Evolutionary conservation across 2,329 filamentous ascomycete species (phyloP).

Genomic region (Ascomycota sp.): DNA sequence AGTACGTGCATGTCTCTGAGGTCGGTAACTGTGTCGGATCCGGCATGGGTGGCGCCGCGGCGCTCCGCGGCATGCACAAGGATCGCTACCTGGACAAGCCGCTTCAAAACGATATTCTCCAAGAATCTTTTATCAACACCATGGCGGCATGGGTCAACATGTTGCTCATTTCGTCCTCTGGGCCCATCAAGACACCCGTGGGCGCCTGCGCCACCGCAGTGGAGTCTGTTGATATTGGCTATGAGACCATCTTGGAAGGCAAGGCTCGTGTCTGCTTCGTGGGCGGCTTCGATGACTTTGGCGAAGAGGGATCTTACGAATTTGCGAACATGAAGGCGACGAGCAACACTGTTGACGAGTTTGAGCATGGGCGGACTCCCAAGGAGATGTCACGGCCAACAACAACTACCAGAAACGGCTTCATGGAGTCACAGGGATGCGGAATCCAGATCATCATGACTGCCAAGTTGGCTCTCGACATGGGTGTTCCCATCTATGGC

Average conservation of each 20-base stretch:
- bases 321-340: conserved; percentile 99
- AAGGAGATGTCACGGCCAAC: conserved; percentile 96
- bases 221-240: conserved; percentile 92
- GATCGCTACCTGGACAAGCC: conserved; percentile 93
- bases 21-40: conserved; percentile 97
- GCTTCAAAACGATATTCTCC: conserved; percentile 94
- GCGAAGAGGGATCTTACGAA: conserved; percentile 96
- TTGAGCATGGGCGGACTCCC: conserved; percentile 84
- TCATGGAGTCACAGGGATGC: conserved; percentile 98
- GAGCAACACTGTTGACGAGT: conserved; percentile 92
- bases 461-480: conserved; percentile 82
- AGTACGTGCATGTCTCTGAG: conserved; percentile 95
- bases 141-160: conserved; percentile 99
- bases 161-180: conserved; percentile 89
- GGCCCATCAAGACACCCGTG: conserved; percentile 95
- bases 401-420: conserved; percentile 89
- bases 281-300: conserved; percentile 97
- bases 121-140: conserved; percentile 99
- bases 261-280: conserved; percentile 96
- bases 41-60: conserved; percentile 86
- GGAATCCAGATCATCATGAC: conserved; percentile 99
- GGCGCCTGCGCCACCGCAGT: conserved; percentile 94
- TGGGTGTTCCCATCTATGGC: conserved; percentile 97
- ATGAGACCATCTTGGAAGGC: conserved; percentile 95
- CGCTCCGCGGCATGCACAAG: conserved; percentile 94